A percentile compares a stretch with the other conserved stretches of the same genome.
phyloP scores from a whole-genome alignment of 1,284 basidiomycete species.

The Heterobasidion parviporum region DNA sequence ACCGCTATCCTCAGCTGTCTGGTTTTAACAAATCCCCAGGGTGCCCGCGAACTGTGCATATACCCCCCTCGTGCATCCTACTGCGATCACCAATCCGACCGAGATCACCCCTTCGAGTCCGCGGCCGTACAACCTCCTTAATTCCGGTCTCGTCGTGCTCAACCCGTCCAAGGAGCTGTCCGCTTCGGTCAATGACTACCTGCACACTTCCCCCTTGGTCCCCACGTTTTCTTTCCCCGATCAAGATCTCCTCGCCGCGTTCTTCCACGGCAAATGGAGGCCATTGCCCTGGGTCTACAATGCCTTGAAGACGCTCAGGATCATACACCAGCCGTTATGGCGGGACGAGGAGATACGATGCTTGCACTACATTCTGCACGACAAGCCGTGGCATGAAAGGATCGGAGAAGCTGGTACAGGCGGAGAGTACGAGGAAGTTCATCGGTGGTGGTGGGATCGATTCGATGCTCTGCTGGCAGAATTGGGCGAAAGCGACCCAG shows the following conservation, averaged over 20 bases:
- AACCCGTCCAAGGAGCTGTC: constrained; percentile 62
- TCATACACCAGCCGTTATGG: constrained; percentile 69
- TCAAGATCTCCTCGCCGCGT: constrained; percentile 83
- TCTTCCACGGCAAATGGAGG: constrained; percentile 71
- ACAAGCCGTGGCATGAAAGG: constrained; percentile 69
- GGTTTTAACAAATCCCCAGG: constrained; percentile 37
- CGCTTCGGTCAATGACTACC: constrained; percentile 44
- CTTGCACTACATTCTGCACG: constrained; percentile 66
- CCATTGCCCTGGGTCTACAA: constrained; percentile 82
- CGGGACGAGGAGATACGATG: constrained; percentile 69
- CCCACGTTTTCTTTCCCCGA: constrained; percentile 79
- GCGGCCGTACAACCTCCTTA: constrained; percentile 73
- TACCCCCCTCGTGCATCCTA: constrained; percentile 52
- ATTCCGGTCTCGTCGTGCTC: constrained; percentile 85
- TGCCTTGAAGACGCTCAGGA: constrained; percentile 71
- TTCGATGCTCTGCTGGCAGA: constrained; percentile 44
- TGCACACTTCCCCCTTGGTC: constrained; percentile 65
- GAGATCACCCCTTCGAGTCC: constrained; percentile 44
- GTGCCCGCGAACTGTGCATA: constrained; percentile 84
- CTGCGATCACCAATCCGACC: constrained; percentile 36
- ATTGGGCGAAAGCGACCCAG: constrained; percentile 35
- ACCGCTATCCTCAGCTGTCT: neutral
- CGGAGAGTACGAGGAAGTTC: constrained; percentile 38
- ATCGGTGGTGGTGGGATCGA: constrained; percentile 74
- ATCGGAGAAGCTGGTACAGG: constrained; percentile 21